Evolutionary conservation across 352 stramenopile genomes (phyloP).

Genomic region (Phytophthora macrochlamydospora): DNA sequence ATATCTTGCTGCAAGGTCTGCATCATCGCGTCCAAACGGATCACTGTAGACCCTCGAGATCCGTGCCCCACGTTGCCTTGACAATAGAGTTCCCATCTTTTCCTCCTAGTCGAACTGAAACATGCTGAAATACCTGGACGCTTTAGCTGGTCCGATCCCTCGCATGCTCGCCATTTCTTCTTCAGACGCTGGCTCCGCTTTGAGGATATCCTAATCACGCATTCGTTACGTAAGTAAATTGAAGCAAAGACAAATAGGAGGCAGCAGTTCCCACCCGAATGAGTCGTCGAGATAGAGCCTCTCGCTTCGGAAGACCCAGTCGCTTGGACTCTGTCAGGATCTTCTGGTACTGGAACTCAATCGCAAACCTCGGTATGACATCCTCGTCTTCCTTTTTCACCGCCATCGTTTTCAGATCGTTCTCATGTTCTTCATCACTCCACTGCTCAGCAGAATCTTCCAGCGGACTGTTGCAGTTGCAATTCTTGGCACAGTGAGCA

Average conservation of each 20-base stretch:
- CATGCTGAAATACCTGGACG: slow-evolving; percentile 54
- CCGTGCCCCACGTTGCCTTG: slow-evolving; percentile 20
- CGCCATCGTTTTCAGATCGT: not conserved
- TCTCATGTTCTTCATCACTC: slow-evolving; percentile 10
- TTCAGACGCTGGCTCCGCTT: slow-evolving; percentile 37
- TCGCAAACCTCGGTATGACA: slow-evolving; percentile 22
- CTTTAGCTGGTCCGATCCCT: slow-evolving; percentile 54
- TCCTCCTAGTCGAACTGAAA: slow-evolving; percentile 39
- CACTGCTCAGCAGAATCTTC: slow-evolving; percentile 14
- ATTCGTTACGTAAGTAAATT: not conserved
- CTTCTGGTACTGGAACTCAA: slow-evolving; percentile 74
- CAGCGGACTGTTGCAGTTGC: slow-evolving; percentile 57
- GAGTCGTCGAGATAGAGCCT: slow-evolving; percentile 55
- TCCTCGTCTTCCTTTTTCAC: slow-evolving; percentile 10
- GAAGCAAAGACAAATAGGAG: not conserved
- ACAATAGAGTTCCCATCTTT: not conserved
- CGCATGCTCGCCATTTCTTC: slow-evolving; percentile 73
- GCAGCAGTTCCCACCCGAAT: slow-evolving; percentile 37
- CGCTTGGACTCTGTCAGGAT: slow-evolving; percentile 48
- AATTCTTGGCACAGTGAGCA: slow-evolving; percentile 48
- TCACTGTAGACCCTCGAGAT: slow-evolving; percentile 35
- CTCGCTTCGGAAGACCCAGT: slow-evolving; percentile 55
- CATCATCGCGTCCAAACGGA: slow-evolving; percentile 36
- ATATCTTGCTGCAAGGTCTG: slow-evolving; percentile 45
- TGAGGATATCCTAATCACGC: slow-evolving; percentile 52